These are phyloP conservation scores for Tricholoma terreum DNA, from an alignment of 768 basidiomycete genomes.

Conservation along the genomic window DNA sequence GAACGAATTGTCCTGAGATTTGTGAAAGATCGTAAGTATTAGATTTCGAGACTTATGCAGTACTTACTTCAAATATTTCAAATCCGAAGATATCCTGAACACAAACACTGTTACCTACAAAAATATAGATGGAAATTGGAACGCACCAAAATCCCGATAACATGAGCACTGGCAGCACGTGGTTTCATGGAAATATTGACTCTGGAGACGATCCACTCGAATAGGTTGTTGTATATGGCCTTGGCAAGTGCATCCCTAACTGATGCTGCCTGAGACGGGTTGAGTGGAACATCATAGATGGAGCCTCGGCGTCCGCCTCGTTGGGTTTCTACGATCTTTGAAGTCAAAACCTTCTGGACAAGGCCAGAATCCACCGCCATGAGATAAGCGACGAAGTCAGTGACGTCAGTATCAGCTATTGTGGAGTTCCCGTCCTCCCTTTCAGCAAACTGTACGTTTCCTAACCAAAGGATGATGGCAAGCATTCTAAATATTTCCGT, in stretches of 20 bases:
- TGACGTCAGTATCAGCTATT: slow-evolving; percentile 81
- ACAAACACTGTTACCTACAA: slow-evolving; percentile 1
- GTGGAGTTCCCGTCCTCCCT: slow-evolving; percentile 85
- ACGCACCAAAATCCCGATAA: slow-evolving; percentile 89
- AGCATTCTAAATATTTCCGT: slow-evolving; percentile 92
- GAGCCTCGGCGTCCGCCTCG: slow-evolving; percentile 91
- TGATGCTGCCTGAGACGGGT: slow-evolving; percentile 85
- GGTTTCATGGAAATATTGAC: slow-evolving; percentile 97
- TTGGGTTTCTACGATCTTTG: slow-evolving; percentile 87
- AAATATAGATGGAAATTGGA: not conserved
- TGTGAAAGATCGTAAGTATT: slow-evolving; percentile 1
- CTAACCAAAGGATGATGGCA: slow-evolving; percentile 90
- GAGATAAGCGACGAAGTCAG: slow-evolving; percentile 92
- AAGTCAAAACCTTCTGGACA: slow-evolving; percentile 86
- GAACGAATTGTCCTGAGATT: slow-evolving; percentile 81
- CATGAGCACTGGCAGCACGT: slow-evolving; percentile 62
- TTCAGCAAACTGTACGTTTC: slow-evolving; percentile 90
- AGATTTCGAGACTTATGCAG: not conserved
- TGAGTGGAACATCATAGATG: slow-evolving; percentile 94
- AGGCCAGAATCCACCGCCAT: slow-evolving; percentile 80
- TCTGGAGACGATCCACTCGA: slow-evolving; percentile 98
- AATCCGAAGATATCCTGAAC: slow-evolving; percentile 97
- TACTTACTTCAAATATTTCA: slow-evolving; percentile 87
- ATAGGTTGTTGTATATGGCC: slow-evolving; percentile 96
- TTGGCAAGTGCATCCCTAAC: slow-evolving; percentile 92